These are phyloP conservation scores for Ceratobasidium sp. DNA, from an alignment of 1,284 basidiomycete species.

Conservation along the genomic window DNA sequence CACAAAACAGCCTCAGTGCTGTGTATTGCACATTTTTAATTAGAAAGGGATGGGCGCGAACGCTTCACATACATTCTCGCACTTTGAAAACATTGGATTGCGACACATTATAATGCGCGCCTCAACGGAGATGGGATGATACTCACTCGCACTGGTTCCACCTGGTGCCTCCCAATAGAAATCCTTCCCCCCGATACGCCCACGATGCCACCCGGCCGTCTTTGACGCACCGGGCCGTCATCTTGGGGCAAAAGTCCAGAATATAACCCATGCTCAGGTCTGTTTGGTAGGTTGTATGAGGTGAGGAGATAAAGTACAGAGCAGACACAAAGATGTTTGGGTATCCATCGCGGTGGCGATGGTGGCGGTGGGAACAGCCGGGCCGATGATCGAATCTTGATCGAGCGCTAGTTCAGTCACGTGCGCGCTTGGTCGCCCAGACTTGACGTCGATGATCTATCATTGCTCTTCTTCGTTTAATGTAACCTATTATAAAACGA, in stretches of 20 bases:
- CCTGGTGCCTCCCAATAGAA: constrained; percentile 20
- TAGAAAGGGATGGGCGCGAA: constrained; percentile 41
- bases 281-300: background rate
- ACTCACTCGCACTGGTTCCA: constrained; percentile 45
- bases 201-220: constrained; percentile 19
- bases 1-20: too few relatives aligned
- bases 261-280: background rate
- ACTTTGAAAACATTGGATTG: constrained; percentile 14
- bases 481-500: background rate
- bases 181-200: constrained; percentile 31
- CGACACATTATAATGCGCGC: background rate
- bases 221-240: constrained; percentile 23
- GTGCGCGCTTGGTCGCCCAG: background rate
- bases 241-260: constrained; percentile 14
- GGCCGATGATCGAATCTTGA: background rate
- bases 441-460: constrained; percentile 2
- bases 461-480: background rate
- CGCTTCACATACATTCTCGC: constrained; percentile 21
- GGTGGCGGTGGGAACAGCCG: background rate
- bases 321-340: constrained; percentile 12
- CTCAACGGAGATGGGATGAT: background rate
- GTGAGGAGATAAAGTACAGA: constrained; percentile 2
- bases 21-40: background rate
- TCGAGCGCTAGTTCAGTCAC: constrained; percentile 4
- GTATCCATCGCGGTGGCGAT: constrained; percentile 27